Percentiles rank a stretch among this genome's conserved stretches.
Evolutionary conservation across 1,284 basidiomycete species (phyloP).

Genomic region (Pterulicium gracile): DNA sequence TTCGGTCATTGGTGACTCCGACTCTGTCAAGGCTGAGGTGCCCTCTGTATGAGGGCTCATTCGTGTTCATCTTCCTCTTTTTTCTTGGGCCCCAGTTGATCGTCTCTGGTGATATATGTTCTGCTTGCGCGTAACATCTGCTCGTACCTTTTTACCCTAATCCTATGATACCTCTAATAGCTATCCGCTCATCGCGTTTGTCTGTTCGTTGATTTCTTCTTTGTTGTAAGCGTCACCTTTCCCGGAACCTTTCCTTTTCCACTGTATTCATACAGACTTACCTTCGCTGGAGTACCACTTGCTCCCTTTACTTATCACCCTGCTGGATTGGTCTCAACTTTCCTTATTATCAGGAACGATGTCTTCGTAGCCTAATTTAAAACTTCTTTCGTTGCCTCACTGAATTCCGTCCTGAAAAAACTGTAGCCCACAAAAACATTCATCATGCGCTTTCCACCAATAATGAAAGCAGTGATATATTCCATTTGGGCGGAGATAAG

Average conservation of each 20-base stretch:
- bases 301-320: not conserved
- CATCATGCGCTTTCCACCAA: too few species aligned
- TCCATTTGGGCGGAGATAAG: not conserved
- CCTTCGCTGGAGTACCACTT: not conserved
- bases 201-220: slow-evolving; percentile 4
- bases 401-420: too few species aligned
- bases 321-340: not conserved
- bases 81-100: not conserved
- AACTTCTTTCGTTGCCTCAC: too few species aligned
- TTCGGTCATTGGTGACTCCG: slow-evolving; percentile 20
- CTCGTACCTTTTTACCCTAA: not conserved
- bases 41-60: not conserved
- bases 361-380: too few species aligned
- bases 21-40: slow-evolving; percentile 36
- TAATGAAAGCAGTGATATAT: not conserved
- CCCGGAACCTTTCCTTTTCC: not conserved
- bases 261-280: not conserved
- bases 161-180: not conserved
- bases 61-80: not conserved
- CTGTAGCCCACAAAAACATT: too few species aligned
- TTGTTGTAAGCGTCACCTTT: slow-evolving; percentile 7
- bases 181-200: not conserved
- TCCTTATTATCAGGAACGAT: not conserved
- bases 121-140: not conserved
- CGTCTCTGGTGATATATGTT: not conserved